Percentiles rank a stretch among this genome's conserved stretches.
Evolutionary conservation across 2,329 filamentous ascomycete genomes (phyloP).

Genomic region (Neofusicoccum cordaticola): DNA sequence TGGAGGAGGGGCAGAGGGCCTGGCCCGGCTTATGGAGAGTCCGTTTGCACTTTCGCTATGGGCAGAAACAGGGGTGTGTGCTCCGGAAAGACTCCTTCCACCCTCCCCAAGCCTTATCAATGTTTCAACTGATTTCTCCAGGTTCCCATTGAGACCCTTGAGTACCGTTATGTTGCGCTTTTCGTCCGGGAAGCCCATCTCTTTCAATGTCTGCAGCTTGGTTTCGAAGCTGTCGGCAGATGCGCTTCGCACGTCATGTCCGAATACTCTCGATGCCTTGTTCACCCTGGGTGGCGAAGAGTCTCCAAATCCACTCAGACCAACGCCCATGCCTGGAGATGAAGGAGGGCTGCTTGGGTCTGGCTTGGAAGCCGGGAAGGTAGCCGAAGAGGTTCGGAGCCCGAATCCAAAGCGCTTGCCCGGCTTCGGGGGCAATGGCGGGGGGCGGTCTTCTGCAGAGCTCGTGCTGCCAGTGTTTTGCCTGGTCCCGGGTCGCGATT

Average conservation of each 20-base stretch:
- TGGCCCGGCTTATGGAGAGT: constrained; percentile 41
- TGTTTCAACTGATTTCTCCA: constrained; percentile 83
- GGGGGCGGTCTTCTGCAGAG: constrained; percentile 53
- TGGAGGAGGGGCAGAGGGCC: constrained; percentile 25
- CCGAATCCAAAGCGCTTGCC: constrained; percentile 62
- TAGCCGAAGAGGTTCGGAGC: constrained; percentile 67
- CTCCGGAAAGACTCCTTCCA: constrained; percentile 36
- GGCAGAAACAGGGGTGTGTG: constrained; percentile 38
- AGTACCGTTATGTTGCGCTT: constrained; percentile 78
- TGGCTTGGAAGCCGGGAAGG: constrained; percentile 59
- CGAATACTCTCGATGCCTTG: constrained; percentile 67
- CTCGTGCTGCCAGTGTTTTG: constrained; percentile 57
- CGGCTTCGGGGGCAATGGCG: constrained; percentile 59
- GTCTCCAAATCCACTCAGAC: constrained; percentile 30
- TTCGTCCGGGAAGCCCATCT: constrained; percentile 89
- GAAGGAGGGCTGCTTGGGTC: constrained; percentile 52
- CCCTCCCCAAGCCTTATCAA: constrained; percentile 79
- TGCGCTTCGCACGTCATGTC: constrained; percentile 59
- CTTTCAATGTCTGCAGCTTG: constrained; percentile 73
- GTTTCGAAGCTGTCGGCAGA: constrained; percentile 62
- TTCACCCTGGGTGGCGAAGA: constrained; percentile 47
- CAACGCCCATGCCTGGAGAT: constrained; percentile 30
- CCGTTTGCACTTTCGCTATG: constrained; percentile 50
- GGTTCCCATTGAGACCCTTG: constrained; percentile 76
- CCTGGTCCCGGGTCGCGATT: constrained; percentile 42